Conservation (phyloP, 148 eudicot species). For the Cornus kousa region DNA sequence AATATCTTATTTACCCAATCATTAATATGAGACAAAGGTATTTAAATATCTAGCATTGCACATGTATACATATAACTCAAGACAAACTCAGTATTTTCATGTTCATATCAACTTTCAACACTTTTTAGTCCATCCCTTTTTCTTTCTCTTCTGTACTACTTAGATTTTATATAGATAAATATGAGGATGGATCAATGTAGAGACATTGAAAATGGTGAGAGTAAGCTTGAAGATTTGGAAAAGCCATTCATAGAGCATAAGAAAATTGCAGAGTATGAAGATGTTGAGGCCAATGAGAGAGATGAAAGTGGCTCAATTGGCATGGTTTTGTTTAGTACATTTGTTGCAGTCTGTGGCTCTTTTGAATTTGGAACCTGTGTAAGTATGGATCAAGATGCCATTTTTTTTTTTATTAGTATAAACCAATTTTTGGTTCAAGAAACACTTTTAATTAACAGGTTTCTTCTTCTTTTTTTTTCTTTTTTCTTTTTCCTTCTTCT, state of each 20-base stretch:
- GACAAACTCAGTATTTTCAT: neutral
- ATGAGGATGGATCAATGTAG: slow-evolving; percentile 54
- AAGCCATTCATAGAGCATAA: slow-evolving; percentile 39
- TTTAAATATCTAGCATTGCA: slow-evolving; percentile 2
- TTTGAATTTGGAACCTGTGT: slow-evolving; percentile 81
- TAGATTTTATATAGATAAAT: neutral
- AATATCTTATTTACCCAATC: slow-evolving; percentile 9
- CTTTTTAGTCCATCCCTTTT: neutral
- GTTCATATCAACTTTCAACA: neutral
- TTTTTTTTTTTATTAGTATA: neutral
- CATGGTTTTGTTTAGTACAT: slow-evolving; percentile 65
- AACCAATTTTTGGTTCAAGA: neutral
- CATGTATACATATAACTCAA: neutral
- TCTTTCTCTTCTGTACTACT: neutral
- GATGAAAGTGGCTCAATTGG: slow-evolving; percentile 38
- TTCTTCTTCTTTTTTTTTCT: neutral
- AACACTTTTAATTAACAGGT: neutral
- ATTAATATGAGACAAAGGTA: neutral
- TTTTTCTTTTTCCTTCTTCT: neutral
- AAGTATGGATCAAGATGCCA: slow-evolving; percentile 24
- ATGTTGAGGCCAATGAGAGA: slow-evolving; percentile 6
- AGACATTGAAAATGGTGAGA: slow-evolving; percentile 36
- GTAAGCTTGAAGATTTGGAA: slow-evolving; percentile 38
- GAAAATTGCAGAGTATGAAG: slow-evolving; percentile 17
- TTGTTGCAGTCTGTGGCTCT: slow-evolving; percentile 78